Percentiles rank a stretch among this genome's conserved stretches.
phyloP scores from a whole-genome alignment of 345 rosid species.

The Limnanthes douglasii region DNA sequence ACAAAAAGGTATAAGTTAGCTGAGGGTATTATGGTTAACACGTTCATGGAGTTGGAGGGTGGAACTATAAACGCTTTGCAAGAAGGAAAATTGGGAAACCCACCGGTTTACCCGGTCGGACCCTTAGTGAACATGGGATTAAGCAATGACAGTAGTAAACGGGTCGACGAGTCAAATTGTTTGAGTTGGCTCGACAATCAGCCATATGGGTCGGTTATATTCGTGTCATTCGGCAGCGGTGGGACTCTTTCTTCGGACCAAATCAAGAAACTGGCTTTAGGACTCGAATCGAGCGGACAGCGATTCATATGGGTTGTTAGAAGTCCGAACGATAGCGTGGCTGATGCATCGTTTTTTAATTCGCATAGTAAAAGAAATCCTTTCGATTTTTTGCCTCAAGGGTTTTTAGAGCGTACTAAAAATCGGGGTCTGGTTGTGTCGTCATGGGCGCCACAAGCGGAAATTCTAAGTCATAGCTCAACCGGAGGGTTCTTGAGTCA shows the following conservation, averaged over 20 bases:
- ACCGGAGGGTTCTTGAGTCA: slow-evolving; percentile 12
- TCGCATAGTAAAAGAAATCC: slow-evolving; percentile 9
- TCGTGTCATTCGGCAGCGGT: slow-evolving; percentile 66
- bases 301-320: slow-evolving; percentile 11
- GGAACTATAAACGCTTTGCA: slow-evolving; percentile 16
- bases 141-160: not conserved
- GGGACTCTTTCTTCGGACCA: slow-evolving; percentile 27
- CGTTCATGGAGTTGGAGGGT: slow-evolving; percentile 24
- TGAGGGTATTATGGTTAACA: slow-evolving; percentile 23
- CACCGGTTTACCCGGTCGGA: slow-evolving; percentile 26
- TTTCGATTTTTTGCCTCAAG: slow-evolving; percentile 7
- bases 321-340: slow-evolving; percentile 4
- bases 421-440: slow-evolving; percentile 7
- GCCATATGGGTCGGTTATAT: slow-evolving; percentile 33
- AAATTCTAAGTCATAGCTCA: slow-evolving; percentile 10
- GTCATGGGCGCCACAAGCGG: slow-evolving; percentile 12
- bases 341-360: slow-evolving; percentile 8
- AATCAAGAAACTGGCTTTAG: slow-evolving; percentile 11
- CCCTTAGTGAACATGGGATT: slow-evolving; percentile 12
- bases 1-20: slow-evolving; percentile 13
- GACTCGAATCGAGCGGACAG: slow-evolving; percentile 5
- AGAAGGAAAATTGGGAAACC: slow-evolving; percentile 11
- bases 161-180: slow-evolving; percentile 8
- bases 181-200: slow-evolving; percentile 34
- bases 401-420: slow-evolving; percentile 9